A percentile compares a stretch with the other conserved stretches of the same genome.
phyloP scores from a whole-genome alignment of 2,329 filamentous ascomycete species.

The Apiospora saccharicola region DNA sequence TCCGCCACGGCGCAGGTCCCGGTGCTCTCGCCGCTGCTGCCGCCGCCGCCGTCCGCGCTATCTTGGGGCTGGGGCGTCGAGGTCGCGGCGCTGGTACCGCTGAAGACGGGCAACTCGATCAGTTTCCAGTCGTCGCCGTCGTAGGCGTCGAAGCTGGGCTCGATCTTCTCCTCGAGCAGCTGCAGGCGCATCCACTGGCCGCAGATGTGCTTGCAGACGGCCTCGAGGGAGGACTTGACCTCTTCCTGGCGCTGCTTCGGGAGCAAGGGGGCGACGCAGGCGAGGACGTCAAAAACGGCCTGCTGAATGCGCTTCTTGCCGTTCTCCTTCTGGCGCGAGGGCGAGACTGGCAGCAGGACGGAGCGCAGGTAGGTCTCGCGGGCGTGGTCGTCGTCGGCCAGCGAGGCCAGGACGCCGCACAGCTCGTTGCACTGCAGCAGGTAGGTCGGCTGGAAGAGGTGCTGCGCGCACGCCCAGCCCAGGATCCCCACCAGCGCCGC shows the following conservation, averaged over 20 bases:
- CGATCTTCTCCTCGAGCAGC: conserved; percentile 12
- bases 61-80: not conserved
- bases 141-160: conserved; percentile 15
- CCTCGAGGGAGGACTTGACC: not conserved
- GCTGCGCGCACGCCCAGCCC: conserved; percentile 36
- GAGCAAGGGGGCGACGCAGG: not conserved
- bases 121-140: conserved; percentile 5
- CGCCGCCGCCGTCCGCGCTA: not conserved
- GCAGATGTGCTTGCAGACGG: conserved; percentile 6
- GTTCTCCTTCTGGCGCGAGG: conserved; percentile 18
- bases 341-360: not conserved
- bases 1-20: conserved; percentile 4
- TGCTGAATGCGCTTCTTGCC: conserved; percentile 17
- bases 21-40: conserved; percentile 4
- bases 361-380: conserved; percentile 19
- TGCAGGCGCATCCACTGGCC: conserved; percentile 19
- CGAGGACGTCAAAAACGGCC: not conserved
- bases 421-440: conserved; percentile 28
- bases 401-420: not conserved
- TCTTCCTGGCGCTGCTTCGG: not conserved
- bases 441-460: conserved; percentile 45
- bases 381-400: conserved; percentile 20
- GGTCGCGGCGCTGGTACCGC: not conserved
- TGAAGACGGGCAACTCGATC: not conserved
- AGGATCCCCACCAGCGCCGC: conserved; percentile 41